Evolutionary conservation across 2,329 filamentous ascomycete species (phyloP).

Genomic region (Aspergillus candidus): DNA sequence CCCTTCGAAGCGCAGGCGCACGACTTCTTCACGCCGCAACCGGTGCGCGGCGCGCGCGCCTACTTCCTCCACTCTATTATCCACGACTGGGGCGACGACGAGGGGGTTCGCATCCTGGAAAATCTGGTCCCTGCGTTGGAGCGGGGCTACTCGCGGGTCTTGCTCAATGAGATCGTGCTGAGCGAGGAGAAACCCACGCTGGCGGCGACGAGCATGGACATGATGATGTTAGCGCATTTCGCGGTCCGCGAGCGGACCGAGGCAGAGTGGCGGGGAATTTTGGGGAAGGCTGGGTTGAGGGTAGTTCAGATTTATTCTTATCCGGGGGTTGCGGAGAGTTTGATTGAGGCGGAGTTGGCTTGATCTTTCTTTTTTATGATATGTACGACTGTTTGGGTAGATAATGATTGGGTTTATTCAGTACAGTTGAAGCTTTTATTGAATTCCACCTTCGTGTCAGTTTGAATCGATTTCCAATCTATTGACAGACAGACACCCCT

Average conservation of each 20-base stretch:
- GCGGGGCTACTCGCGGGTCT: slow-evolving; percentile 15
- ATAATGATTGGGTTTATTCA: too few relatives aligned
- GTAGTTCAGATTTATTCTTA: slow-evolving; percentile 13
- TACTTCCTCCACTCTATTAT: slow-evolving; percentile 34
- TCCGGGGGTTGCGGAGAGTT: slow-evolving; percentile 15
- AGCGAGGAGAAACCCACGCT: slow-evolving; percentile 13
- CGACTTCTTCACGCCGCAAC: slow-evolving; percentile 44
- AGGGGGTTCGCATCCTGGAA: slow-evolving; percentile 23
- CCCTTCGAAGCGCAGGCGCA: slow-evolving; percentile 32
- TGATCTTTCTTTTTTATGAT: not conserved
- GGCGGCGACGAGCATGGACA: slow-evolving; percentile 19
- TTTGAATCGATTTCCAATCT: too few relatives aligned
- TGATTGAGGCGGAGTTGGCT: slow-evolving; percentile 18
- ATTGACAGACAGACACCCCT: too few relatives aligned
- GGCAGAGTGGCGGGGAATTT: slow-evolving; percentile 12
- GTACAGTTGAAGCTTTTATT: too few relatives aligned
- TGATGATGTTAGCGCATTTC: slow-evolving; percentile 22
- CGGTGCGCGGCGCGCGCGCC: slow-evolving; percentile 32
- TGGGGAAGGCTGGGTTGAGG: slow-evolving; percentile 12
- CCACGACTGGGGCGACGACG: slow-evolving; percentile 29
- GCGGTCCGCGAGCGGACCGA: slow-evolving; percentile 15
- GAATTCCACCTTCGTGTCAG: too few relatives aligned
- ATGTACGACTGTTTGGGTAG: too few relatives aligned
- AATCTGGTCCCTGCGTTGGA: slow-evolving; percentile 18
- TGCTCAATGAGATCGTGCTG: slow-evolving; percentile 20